Evolutionary conservation across 2,329 filamentous ascomycete species (phyloP), one percentile per base, ranked within the genome.

Genomic region (Aureobasidium subglaciale): DNA sequence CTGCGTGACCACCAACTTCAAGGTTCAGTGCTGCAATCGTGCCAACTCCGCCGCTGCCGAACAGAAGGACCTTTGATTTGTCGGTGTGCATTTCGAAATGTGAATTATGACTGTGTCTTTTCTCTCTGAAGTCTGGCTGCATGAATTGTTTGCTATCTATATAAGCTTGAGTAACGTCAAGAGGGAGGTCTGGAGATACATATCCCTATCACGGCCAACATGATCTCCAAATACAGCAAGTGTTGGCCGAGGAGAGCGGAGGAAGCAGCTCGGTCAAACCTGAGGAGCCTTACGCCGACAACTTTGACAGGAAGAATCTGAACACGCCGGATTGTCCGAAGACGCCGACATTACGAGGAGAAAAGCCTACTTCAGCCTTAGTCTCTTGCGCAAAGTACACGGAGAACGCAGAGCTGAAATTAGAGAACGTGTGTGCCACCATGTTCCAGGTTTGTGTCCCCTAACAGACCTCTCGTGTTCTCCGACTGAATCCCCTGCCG

Each of bases 21-120:
- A 84, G 71, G 24, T 76, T 77, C 40, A 80, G 75, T 5, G 78
- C 78, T 3, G 77, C 76, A 62, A 83, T 79, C 0, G 79, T 76
- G 22, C 81, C 81, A 1, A 83, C 75, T 6, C 78, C 78, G 8
- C 81, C 81, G 9, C 72, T 71, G 18, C 81, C 81, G 13, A 84
- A 67, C 5, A 84, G 63, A 4, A 83, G 71, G 3, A 83, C 70
- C 22, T 57, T 56, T 9, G 64, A 63, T 38, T 49, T 56, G n/a
- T 56, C 54, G 24, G 41, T 46, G 22, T 45, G 42, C 52, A 55
- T 55, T 22, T 35, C 35, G 13, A 15, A 34, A 18, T 24, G 27
- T 25, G 37, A 34, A 22, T 1, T 9, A 34, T 2, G 27, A n/a
- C 1, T 16, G 34, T 54, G 11, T 18, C n/a, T 6, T 11, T 18